Conservation (phyloP, 371 early-diverging fungal genomes). For the Circinella umbellata region DNA sequence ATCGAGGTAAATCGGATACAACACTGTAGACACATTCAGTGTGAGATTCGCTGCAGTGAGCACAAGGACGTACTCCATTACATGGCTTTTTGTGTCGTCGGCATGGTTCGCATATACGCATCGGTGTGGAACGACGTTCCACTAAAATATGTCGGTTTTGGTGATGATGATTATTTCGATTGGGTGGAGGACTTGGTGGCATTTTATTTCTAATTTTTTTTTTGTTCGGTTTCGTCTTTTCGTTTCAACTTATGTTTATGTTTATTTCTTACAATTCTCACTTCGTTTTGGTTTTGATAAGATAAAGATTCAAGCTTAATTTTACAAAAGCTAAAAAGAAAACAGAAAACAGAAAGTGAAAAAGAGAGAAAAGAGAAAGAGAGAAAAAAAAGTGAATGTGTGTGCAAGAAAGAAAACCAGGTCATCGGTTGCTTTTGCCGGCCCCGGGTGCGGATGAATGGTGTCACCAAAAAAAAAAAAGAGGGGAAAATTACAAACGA, state of each 20-base stretch:
- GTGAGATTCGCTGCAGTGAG: conserved; percentile 22
- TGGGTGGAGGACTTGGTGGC: conserved; percentile 30
- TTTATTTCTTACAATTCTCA: too few relatives aligned
- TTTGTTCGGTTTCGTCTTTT: background rate
- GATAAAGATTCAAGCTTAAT: background rate
- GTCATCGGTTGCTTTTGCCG: conserved; percentile 24
- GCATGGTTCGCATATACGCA: conserved; percentile 34
- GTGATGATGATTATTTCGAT: conserved; percentile 11
- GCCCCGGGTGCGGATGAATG: conserved; percentile 10
- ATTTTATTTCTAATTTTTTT: background rate
- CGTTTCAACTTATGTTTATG: too few relatives aligned
- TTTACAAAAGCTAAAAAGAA: background rate
- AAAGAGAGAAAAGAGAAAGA: conserved; percentile 13
- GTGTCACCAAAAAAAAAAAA: conserved; percentile 4
- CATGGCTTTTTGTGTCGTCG: conserved; percentile 26
- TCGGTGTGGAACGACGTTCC: conserved; percentile 24
- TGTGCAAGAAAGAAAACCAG: conserved; percentile 11
- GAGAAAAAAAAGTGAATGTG: background rate
- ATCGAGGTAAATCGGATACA: conserved; percentile 32
- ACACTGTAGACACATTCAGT: conserved; percentile 34
- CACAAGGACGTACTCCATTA: conserved; percentile 34
- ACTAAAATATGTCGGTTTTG: conserved; percentile 24
- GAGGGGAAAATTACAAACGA: too few relatives aligned
- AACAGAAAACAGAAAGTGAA: too few relatives aligned
- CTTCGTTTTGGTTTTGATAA: too few relatives aligned